Evolutionary conservation across 208 protist genomes (phyloP).

Genomic region (Trypanosoma brucei): DNA sequence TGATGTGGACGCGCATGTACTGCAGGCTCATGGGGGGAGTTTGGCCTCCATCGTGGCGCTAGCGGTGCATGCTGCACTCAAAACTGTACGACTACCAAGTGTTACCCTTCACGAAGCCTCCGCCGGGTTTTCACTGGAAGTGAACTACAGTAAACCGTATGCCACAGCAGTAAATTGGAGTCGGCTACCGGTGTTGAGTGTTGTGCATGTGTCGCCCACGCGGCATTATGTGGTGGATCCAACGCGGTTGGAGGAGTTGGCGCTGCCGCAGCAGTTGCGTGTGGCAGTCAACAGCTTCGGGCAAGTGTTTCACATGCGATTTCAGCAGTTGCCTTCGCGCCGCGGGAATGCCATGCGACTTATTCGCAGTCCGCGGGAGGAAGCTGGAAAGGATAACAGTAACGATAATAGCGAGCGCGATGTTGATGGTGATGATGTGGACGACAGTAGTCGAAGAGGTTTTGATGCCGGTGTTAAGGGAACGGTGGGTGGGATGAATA

Average conservation of each 20-base stretch:
- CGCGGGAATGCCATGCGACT: constrained; percentile 46
- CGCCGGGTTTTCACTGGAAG: constrained; percentile 57
- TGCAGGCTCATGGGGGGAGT: constrained; percentile 63
- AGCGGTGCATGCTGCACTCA: constrained; percentile 67
- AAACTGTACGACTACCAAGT: constrained; percentile 41
- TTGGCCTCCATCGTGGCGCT: constrained; percentile 38
- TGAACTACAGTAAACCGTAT: constrained; percentile 62
- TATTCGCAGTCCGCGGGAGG: constrained; percentile 1
- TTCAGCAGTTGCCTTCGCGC: constrained; percentile 69
- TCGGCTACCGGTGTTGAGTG: constrained; percentile 50
- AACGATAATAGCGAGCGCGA: neutral
- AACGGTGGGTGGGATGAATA: constrained; percentile 6
- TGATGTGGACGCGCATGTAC: constrained; percentile 80
- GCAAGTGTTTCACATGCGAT: constrained; percentile 50
- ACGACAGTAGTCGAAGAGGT: too few relatives aligned
- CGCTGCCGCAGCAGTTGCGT: constrained; percentile 73
- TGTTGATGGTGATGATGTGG: neutral
- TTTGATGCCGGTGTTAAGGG: neutral
- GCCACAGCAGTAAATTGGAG: constrained; percentile 45
- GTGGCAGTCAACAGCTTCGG: constrained; percentile 50
- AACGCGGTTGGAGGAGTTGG: constrained; percentile 62
- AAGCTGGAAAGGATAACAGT: neutral
- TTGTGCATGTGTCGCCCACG: constrained; percentile 60
- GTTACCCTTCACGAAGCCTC: constrained; percentile 62
- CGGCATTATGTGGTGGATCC: constrained; percentile 80